phyloP scores from a whole-genome alignment of 176 grass and related monocot genomes.

The Triticum turgidum region DNA sequence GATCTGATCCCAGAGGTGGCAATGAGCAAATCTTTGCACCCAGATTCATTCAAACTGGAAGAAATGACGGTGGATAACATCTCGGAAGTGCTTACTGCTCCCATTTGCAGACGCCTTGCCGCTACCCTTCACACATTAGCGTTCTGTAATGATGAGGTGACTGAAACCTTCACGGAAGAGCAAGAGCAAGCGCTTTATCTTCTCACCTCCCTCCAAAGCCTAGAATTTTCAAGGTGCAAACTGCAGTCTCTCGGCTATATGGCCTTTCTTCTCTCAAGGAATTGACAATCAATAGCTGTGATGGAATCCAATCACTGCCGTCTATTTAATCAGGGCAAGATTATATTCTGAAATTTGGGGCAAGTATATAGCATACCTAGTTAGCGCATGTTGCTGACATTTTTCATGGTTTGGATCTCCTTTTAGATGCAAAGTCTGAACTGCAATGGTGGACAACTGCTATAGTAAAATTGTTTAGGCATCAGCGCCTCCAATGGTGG shows the following conservation, averaged over 20 bases:
- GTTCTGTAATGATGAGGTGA: neutral
- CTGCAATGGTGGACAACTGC: too few species aligned
- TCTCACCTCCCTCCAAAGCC: neutral
- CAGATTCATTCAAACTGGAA: neutral
- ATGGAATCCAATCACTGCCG: neutral
- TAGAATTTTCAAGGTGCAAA: neutral
- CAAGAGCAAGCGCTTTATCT: neutral
- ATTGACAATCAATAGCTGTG: accelerated
- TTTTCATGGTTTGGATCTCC: too few species aligned
- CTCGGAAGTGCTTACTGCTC: neutral
- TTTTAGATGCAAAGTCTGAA: too few species aligned
- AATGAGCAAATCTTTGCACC: neutral
- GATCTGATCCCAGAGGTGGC: neutral
- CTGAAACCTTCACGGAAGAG: neutral
- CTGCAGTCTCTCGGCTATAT: neutral
- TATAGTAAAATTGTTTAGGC: too few species aligned
- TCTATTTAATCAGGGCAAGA: neutral
- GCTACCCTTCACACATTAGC: neutral
- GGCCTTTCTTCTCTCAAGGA: neutral
- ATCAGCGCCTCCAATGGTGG: too few species aligned
- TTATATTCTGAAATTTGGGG: too few species aligned
- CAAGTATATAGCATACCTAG: too few species aligned
- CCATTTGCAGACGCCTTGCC: neutral
- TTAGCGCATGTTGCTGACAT: too few species aligned
- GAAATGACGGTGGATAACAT: accelerated